phyloP scores from a whole-genome alignment of 1,284 basidiomycete genomes.

The Marasmius tenuissimus region DNA sequence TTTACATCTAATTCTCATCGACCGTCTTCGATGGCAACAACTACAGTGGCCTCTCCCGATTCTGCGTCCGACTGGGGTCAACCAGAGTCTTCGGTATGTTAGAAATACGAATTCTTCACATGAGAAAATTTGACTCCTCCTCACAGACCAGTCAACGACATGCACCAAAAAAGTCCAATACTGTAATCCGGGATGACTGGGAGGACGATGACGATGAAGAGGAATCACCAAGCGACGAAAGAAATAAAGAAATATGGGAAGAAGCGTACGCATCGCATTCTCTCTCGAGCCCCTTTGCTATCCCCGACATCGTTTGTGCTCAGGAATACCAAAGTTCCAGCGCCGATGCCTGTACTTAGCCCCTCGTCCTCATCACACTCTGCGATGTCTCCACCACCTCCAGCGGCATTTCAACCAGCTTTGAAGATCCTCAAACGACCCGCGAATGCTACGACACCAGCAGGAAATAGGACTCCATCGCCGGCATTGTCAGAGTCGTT shows the following conservation, averaged over 20 bases:
- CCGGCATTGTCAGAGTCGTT: constrained; percentile 27
- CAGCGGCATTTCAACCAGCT: constrained; percentile 39
- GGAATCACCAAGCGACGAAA: constrained; percentile 22
- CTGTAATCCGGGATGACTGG: constrained; percentile 14
- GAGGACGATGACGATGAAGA: constrained; percentile 39
- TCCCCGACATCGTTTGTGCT: not conserved
- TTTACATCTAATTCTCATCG: not conserved
- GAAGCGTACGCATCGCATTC: constrained; percentile 34
- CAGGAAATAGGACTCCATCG: constrained; percentile 23
- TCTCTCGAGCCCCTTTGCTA: constrained; percentile 3
- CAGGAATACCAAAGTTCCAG: constrained; percentile 38
- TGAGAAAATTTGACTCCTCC: not conserved
- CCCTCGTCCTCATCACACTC: constrained; percentile 27
- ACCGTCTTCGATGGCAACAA: not conserved
- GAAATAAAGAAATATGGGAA: constrained; percentile 44
- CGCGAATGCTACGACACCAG: constrained; percentile 18
- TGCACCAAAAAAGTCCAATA: constrained; percentile 1
- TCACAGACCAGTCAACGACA: not conserved
- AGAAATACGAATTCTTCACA: not conserved
- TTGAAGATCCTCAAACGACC: constrained; percentile 47
- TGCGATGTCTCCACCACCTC: constrained; percentile 27
- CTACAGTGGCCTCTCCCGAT: not conserved
- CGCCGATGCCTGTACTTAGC: constrained; percentile 43
- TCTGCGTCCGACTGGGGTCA: not conserved
- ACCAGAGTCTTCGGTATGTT: not conserved